These are phyloP conservation scores for Thielaviopsis cerberus DNA, from an alignment of 2,329 filamentous ascomycete genomes.

Conservation along the genomic window DNA sequence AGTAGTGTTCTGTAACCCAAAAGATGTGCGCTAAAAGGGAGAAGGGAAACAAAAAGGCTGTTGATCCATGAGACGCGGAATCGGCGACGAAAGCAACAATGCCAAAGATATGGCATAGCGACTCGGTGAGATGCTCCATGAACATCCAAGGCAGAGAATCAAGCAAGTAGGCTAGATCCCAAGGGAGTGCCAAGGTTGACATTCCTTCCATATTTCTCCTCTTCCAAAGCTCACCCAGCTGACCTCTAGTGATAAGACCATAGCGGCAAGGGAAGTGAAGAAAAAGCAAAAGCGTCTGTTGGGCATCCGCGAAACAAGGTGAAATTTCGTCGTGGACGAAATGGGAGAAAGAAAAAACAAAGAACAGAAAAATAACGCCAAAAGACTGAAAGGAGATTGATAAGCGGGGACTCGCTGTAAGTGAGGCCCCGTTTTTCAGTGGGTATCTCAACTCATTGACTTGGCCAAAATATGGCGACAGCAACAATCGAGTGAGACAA, in stretches of 20 bases:
- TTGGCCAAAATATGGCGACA: not conserved
- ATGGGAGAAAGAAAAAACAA: not conserved
- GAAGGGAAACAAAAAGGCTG: not conserved
- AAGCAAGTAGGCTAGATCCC: too few relatives aligned
- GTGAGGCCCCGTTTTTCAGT: not conserved
- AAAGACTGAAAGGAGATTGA: not conserved
- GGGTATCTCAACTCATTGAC: not conserved
- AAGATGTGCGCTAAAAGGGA: not conserved
- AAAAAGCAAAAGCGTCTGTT: not conserved
- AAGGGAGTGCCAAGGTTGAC: not conserved
- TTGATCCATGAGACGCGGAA: not conserved
- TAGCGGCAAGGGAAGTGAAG: not conserved
- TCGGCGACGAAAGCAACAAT: too few relatives aligned
- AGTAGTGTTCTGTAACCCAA: constrained; percentile 6
- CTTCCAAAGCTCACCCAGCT: not conserved
- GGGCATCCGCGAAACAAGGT: too few relatives aligned
- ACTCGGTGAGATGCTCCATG: not conserved
- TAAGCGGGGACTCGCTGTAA: not conserved
- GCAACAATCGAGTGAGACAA: constrained; percentile 2
- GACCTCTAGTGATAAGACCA: not conserved
- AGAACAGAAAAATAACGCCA: not conserved
- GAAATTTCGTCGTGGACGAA: too few relatives aligned
- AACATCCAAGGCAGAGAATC: too few relatives aligned
- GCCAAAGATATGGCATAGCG: too few relatives aligned
- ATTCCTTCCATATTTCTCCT: not conserved